Conservation (phyloP, 2,329 filamentous ascomycete genomes). For the Penicillium sp. region DNA sequence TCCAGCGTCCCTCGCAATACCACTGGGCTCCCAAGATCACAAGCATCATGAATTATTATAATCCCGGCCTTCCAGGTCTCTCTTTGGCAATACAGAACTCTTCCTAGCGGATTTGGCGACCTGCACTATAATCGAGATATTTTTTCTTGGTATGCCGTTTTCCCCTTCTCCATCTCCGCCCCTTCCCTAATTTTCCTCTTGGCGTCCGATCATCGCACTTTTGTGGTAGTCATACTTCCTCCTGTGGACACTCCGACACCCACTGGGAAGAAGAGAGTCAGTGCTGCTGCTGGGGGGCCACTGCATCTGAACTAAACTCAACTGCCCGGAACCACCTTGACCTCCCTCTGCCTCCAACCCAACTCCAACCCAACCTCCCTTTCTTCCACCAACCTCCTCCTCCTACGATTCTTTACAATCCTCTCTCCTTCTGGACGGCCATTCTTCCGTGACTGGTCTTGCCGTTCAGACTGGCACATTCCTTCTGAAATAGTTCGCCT, state of each 20-base stretch:
- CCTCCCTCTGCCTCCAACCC: constrained; percentile 24
- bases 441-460: constrained; percentile 7
- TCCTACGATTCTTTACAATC: constrained; percentile 12
- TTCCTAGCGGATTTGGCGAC: not conserved
- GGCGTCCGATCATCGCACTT: not conserved
- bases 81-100: not conserved
- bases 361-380: constrained; percentile 21
- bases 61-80: not conserved
- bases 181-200: not conserved
- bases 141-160: not conserved
- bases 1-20: too few species aligned
- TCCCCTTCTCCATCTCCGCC: not conserved
- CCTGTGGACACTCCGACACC: not conserved
- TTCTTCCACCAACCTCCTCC: constrained; percentile 14
- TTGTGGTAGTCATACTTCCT: not conserved
- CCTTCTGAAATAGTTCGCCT: constrained; percentile 21
- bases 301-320: not conserved
- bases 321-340: constrained; percentile 21
- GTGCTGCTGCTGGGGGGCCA: not conserved
- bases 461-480: constrained; percentile 15
- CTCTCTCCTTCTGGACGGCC: constrained; percentile 6
- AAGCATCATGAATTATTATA: not conserved
- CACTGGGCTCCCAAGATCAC: not conserved
- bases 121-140: not conserved
- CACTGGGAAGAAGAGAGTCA: not conserved